Percentiles rank a stretch among this genome's conserved stretches.
These are phyloP conservation scores for Debaryomyces fabryi DNA, from an alignment of 1,139 yeast genomes.

Conservation along the genomic window DNA sequence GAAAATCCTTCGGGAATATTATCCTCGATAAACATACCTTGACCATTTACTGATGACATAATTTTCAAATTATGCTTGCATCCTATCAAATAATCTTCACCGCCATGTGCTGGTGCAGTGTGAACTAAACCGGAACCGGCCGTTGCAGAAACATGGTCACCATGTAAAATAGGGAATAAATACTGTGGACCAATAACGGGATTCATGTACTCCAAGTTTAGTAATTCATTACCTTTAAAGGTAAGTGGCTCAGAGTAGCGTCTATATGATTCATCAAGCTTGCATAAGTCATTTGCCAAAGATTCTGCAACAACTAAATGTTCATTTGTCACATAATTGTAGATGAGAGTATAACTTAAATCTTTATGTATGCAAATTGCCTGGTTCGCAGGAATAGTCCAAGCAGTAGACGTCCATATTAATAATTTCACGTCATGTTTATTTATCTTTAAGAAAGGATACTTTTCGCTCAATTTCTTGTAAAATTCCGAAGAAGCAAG, in stretches of 20 bases:
- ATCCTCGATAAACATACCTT: constrained; percentile 62
- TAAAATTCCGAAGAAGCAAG: constrained; percentile 20
- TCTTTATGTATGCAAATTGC: constrained; percentile 76
- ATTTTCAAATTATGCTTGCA: constrained; percentile 56
- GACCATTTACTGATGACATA: constrained; percentile 76
- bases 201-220: constrained; percentile 52
- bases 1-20: constrained; percentile 44
- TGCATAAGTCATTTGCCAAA: constrained; percentile 35
- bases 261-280: constrained; percentile 39
- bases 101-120: constrained; percentile 97
- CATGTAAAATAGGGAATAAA: constrained; percentile 66
- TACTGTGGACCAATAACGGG: constrained; percentile 49
- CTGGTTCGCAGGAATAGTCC: constrained; percentile 90
- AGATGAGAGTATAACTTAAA: constrained; percentile 58
- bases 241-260: constrained; percentile 24
- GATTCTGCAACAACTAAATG: constrained; percentile 53
- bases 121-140: constrained; percentile 97
- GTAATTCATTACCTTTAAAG: constrained; percentile 48
- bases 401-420: constrained; percentile 98
- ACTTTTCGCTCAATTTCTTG: constrained; percentile 8
- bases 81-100: constrained; percentile 85
- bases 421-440: constrained; percentile 29
- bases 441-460: constrained; percentile 6
- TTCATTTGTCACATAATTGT: constrained; percentile 36
- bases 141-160: constrained; percentile 75